phyloP scores from a whole-genome alignment of 805 yeast species.

The Millerozyma acaciae region DNA sequence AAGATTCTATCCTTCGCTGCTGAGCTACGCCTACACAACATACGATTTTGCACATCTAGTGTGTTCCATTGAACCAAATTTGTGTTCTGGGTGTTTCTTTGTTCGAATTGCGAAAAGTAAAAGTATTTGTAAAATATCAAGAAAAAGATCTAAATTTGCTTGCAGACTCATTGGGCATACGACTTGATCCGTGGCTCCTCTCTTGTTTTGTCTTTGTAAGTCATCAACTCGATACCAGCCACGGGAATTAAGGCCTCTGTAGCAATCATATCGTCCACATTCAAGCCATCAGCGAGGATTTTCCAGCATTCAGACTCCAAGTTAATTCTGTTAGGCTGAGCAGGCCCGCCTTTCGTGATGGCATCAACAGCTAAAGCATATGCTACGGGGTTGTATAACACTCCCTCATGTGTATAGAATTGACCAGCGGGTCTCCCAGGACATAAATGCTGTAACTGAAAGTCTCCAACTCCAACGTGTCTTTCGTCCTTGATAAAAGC shows the following conservation, averaged over 20 bases:
- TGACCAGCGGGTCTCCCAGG: constrained; percentile 3
- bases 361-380: constrained; percentile 5
- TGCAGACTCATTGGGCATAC: constrained; percentile 2
- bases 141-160: too few relatives aligned
- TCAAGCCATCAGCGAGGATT: constrained; percentile 2
- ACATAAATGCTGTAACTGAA: constrained; percentile 2
- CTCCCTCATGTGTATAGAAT: constrained; percentile 4
- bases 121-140: too few relatives aligned
- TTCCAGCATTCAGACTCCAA: constrained; percentile 2
- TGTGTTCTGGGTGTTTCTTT: too few relatives aligned
- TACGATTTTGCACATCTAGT: too few relatives aligned
- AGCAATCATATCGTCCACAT: constrained; percentile 1
- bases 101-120: too few relatives aligned
- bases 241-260: constrained; percentile 1
- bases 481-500: constrained; percentile 1
- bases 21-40: too few relatives aligned
- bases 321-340: constrained; percentile 3
- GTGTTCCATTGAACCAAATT: too few relatives aligned
- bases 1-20: too few relatives aligned
- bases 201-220: neutral
- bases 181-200: constrained; percentile 2
- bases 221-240: neutral
- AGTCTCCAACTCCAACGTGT: neutral
- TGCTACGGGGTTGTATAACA: constrained; percentile 3
- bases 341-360: constrained; percentile 3